Evolutionary conservation across 176 grass and related monocot species (phyloP), one percentile per base, ranked within the genome.

Genomic region (Ananas comosus): DNA sequence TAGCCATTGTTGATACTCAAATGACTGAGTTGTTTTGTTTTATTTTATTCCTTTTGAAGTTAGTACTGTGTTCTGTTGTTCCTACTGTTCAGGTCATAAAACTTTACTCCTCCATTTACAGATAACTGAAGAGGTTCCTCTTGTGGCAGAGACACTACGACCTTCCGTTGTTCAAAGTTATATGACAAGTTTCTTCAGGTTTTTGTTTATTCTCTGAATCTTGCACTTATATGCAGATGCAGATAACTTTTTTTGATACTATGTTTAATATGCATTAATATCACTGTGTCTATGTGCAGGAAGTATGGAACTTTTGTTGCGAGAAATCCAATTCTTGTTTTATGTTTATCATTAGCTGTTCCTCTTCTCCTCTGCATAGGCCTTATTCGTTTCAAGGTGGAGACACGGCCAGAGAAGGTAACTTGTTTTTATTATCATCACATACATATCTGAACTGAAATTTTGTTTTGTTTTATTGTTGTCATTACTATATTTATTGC

Each of bases 151-250:
- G 81, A 48, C 67, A 68, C 48, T 75, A 66, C 63, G 51, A 72
- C 76, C 87, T 81, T 93, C 89, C 70, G 70, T 87, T 82, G 51
- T 90, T 87, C 94, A 99, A 81, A 79, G 69, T 65, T 91, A 87
- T 71, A 92, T 99, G 81, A 82, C 84, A 83, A 85, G 18, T 69
- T 85, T 92, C 80, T 99, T 92, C 85, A 90, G 94, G 94, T 92
- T 49, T 53, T 3, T 70, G 63, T 74, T 58, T 52, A 11, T 65
- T 81, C 50, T 74, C 17, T 3, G 11, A 42, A 9, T 65, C 19
- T 51, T 69, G 54, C 70, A 73, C 51, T 52, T 75, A 33, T 64
- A 75, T 72, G 72, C 47, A 51, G 79, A 66, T 63, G 72, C 47
- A 51, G 76, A 66, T 63, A 73, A 57, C 18, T 77, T 54, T 80